phyloP scores from a whole-genome alignment of 306 rosid species.

The Betula pendula region DNA sequence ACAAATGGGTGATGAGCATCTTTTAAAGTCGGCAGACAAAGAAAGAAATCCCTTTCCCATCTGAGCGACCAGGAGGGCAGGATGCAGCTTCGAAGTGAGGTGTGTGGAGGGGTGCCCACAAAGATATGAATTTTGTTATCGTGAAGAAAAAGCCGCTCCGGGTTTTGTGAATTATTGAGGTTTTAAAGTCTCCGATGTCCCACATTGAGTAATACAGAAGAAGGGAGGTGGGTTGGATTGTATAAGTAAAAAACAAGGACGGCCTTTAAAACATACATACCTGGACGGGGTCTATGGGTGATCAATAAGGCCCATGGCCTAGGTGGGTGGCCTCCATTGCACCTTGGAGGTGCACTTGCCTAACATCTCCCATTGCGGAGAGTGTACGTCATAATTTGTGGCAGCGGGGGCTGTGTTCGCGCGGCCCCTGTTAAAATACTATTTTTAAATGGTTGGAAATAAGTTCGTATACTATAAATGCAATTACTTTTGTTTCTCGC shows the following conservation, averaged over 20 bases:
- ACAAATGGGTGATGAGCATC: no score
- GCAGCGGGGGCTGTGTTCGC: conserved; percentile 59
- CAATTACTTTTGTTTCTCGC: no score
- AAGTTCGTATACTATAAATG: no score
- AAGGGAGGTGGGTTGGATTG: not conserved
- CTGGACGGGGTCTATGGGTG: conserved; percentile 52
- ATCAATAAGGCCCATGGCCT: conserved; percentile 43
- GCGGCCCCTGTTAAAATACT: conserved; percentile 41
- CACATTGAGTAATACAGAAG: conserved; percentile 19
- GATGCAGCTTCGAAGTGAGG: no score
- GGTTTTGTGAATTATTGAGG: not conserved
- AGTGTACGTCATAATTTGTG: conserved; percentile 52
- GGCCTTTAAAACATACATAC: fast-evolving
- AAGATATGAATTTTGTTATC: no score
- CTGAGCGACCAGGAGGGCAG: no score
- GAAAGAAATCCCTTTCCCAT: no score
- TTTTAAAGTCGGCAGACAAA: no score
- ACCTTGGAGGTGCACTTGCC: conserved; percentile 48
- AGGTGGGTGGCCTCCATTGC: conserved; percentile 55
- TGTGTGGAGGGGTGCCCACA: no score
- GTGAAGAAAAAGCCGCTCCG: no score
- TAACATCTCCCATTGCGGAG: conserved; percentile 46
- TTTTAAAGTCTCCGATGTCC: conserved; percentile 8
- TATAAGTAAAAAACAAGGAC: not conserved
- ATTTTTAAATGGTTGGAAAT: fast-evolving